Base-by-base conservation (phyloP, 1,284 basidiomycete genomes). In the Mrakiaceae sp. region DNA sequence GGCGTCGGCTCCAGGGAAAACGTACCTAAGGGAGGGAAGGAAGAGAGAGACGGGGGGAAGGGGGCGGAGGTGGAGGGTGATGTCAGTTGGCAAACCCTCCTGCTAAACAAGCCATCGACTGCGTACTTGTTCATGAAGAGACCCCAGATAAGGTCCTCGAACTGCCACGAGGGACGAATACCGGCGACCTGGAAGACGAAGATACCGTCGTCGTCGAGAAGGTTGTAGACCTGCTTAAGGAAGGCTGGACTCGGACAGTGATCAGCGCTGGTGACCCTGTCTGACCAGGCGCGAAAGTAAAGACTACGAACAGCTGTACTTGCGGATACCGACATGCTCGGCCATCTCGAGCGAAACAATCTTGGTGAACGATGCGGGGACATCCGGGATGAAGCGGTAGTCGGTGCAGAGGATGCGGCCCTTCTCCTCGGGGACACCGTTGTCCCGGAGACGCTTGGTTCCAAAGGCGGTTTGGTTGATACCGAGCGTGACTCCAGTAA, bases 341-440 rank as follows among this genome's bases (percentile, higher is more conserved):
- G 95, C 95, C 95, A 98, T 98, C 78, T 99, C 95, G 71, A 99
- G 82, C 71, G 86, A 87, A 61, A 95, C 90, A 68, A 99, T 98
- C 81, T 98, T 98, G 74, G 84, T 88, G 76, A 88, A 99, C 65
- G 84, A 84, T 64, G 86, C 88, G 64, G 83, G 82, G 42, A 84
- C 83, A 57, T 84, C 83, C 50, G 92, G 92, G 70, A 97, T 89
- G 67, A 98, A 91, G 50, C 95, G 84, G 78, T 90, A 97, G 77
- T 99, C 96, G 75, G 85, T 86, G 81, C 95, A 97, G 62, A 98
- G 79, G 69, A 98, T 92, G 66, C 92, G 84, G 6, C 92, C 95
- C 74, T 87, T 84, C 73, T 86, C 83, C 5, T 87, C 77, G 68
- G 78, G 73, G 68, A 87, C 84, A 27, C 87, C 92, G 72, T 96